Percentiles rank a stretch among this genome's conserved stretches.
Conservation (phyloP, 805 yeast species). For the Saccharomycopsis fodiens region DNA sequence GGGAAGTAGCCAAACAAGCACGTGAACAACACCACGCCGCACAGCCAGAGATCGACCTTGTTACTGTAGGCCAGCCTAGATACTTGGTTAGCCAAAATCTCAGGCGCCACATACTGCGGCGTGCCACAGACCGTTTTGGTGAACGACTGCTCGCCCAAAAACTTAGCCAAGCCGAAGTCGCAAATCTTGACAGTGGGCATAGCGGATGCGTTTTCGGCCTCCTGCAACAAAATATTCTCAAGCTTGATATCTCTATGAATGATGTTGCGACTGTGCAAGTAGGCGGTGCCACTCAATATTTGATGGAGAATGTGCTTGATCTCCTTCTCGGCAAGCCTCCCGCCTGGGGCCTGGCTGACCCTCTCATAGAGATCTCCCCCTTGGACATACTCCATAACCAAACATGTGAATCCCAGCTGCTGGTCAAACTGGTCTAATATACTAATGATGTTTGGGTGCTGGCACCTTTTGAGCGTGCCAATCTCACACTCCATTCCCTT, state of each 20-base stretch:
- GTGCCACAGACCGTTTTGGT: constrained; percentile 81
- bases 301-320: constrained; percentile 12
- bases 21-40: constrained; percentile 70
- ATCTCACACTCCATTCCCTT: constrained; percentile 10
- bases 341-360: not conserved
- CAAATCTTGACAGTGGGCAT: constrained; percentile 63
- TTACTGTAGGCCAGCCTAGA: constrained; percentile 44
- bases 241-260: constrained; percentile 42
- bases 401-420: constrained; percentile 4
- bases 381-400: constrained; percentile 13
- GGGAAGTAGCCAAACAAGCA: constrained; percentile 84
- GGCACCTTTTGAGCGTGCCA: constrained; percentile 6
- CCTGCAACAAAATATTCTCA: constrained; percentile 34
- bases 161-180: constrained; percentile 64
- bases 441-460: constrained; percentile 14
- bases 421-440: constrained; percentile 8
- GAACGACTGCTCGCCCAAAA: constrained; percentile 56
- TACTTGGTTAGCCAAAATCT: constrained; percentile 45
- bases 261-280: constrained; percentile 33
- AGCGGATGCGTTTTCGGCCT: constrained; percentile 32
- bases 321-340: constrained; percentile 6
- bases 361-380: constrained; percentile 11
- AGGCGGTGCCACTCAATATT: constrained; percentile 23
- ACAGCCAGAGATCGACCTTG: constrained; percentile 75
- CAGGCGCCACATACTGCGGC: constrained; percentile 85